Evolutionary conservation across 176 grass and related monocot species (phyloP), one percentile per base, ranked within the genome.

Genomic region (Cocos nucifera): DNA sequence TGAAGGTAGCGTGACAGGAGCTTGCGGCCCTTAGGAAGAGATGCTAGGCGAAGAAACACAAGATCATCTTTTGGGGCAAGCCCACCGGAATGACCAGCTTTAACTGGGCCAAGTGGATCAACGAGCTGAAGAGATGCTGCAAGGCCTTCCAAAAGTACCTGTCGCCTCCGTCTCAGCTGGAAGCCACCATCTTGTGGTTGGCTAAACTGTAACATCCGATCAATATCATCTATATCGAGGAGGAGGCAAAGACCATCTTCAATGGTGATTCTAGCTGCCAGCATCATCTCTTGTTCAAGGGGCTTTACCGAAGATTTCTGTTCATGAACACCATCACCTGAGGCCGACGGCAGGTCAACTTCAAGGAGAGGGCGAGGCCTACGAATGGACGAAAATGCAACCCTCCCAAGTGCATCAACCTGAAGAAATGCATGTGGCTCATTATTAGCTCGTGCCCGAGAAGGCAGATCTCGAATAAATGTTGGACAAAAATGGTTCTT

Each of bases 201-300:
- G 68, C 76, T 89, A 73, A 75, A 77, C 70, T 81, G 83, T 59
- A 93, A 62, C 56, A 93, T 62, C 10, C 94, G 67, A 64, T 99
- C 94, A 61, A 85, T 89, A 72, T 99, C 94, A 83, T 99, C 94
- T 59, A 99, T 73, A 73, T 99, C 85, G 56, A 99, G 84, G 62
- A 99, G 75, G 69, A 99, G 64, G 50, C 82, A 79, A 21, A 99
- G 64, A 52, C 85, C 77, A 71, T 99, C 94, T 80, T 99, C 94
- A 70, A 93, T 74, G 17, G 94, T 89, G 32, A 99, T 84, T 55
- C 94, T 86, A 35, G 94, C 82, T 53, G 88, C 94, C 51, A 99
- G 53, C 74, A 85, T 69, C 63, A 85, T 82, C 73, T 99, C 94
- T 67, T 99, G 86, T 67, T 93, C 94, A 64, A 99, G 76, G 27